Conservation (phyloP, 2,329 filamentous ascomycete genomes). For the Alternaria novae-zelandiae region DNA sequence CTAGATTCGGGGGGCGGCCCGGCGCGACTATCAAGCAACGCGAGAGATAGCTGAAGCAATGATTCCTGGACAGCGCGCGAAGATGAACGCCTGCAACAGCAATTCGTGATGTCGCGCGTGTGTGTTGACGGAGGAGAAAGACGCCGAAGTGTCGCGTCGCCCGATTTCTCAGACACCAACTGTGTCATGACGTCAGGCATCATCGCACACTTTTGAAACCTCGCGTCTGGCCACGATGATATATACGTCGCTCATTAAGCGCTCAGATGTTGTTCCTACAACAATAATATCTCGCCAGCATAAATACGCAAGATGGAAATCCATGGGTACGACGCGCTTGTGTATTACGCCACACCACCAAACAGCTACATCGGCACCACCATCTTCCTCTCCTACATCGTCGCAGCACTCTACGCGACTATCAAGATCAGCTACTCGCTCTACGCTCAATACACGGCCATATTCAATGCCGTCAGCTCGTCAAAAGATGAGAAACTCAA, state of each 20-base stretch:
- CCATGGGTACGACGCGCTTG: constrained; percentile 5
- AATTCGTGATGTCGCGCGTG: not conserved
- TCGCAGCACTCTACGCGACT: constrained; percentile 33
- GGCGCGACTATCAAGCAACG: not conserved
- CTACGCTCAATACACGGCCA: constrained; percentile 22
- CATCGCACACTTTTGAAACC: constrained; percentile 15
- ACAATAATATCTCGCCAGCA: not conserved
- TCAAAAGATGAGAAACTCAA: constrained; percentile 9
- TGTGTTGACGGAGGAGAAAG: not conserved
- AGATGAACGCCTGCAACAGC: not conserved
- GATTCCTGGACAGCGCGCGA: not conserved
- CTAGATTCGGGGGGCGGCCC: not conserved
- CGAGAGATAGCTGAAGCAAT: not conserved
- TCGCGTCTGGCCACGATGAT: not conserved
- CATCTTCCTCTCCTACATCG: constrained; percentile 41
- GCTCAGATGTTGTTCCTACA: fast-evolving
- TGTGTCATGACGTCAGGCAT: constrained; percentile 42
- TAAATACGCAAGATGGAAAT: constrained; percentile 13
- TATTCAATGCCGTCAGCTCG: not conserved
- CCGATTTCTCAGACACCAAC: constrained; percentile 27
- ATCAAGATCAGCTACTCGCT: constrained; percentile 21
- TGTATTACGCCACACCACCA: constrained; percentile 30
- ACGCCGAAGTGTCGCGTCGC: constrained; percentile 17
- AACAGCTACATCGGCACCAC: constrained; percentile 38
- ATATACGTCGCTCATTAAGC: not conserved